Conservation (phyloP, 345 rosid species). For the Salix arbutifolia region DNA sequence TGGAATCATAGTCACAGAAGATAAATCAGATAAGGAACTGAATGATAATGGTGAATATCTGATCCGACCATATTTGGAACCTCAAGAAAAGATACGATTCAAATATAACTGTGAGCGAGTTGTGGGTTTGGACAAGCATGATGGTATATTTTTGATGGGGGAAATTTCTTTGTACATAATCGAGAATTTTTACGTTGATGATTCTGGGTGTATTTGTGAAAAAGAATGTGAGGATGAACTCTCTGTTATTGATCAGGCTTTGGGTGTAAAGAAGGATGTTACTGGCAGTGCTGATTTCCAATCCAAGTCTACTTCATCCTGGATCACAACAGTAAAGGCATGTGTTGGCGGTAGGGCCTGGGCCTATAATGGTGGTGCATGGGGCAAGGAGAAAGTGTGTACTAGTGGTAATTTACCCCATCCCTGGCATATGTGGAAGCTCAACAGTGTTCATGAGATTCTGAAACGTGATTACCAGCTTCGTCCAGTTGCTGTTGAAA, state of each 20-base stretch:
- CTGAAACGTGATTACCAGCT: constrained; percentile 98
- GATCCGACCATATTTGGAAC: constrained; percentile 96
- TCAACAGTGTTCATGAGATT: constrained; percentile 87
- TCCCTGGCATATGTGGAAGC: constrained; percentile 99
- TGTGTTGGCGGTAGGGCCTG: constrained; percentile 92
- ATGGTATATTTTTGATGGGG: constrained; percentile 94
- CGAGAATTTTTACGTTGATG: constrained; percentile 86
- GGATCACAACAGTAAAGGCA: constrained; percentile 56
- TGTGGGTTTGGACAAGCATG: constrained; percentile 95
- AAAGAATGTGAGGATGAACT: constrained; percentile 94
- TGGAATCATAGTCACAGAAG: constrained; percentile 55
- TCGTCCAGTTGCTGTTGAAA: constrained; percentile 97
- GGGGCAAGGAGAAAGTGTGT: constrained; percentile 94
- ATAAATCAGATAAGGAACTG: constrained; percentile 79
- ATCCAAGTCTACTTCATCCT: constrained; percentile 81
- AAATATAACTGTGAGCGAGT: constrained; percentile 97
- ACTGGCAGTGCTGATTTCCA: constrained; percentile 70
- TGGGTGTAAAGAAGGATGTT: constrained; percentile 93
- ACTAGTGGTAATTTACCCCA: constrained; percentile 80
- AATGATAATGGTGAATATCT: constrained; percentile 93
- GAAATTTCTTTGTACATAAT: constrained; percentile 84
- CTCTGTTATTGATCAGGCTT: constrained; percentile 97
- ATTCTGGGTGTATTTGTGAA: constrained; percentile 83
- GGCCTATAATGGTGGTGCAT: constrained; percentile 99
- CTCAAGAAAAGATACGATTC: constrained; percentile 80